A percentile compares a stretch with the other conserved stretches of the same genome.
These are phyloP conservation scores for Crepidotus variabilis DNA, from an alignment of 768 basidiomycete genomes.

Conservation along the genomic window DNA sequence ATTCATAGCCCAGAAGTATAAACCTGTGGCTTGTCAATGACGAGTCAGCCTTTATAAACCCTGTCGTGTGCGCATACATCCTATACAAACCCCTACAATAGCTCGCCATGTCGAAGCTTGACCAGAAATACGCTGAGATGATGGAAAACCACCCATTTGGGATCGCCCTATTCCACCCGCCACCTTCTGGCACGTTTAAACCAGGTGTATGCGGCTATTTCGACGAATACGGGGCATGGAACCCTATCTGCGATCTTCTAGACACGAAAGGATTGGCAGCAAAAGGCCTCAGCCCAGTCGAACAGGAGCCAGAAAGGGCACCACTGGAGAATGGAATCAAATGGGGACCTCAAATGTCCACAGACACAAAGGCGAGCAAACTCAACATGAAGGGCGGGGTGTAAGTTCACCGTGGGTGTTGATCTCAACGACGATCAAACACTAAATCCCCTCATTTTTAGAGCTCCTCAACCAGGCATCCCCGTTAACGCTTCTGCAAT, in stretches of 20 bases:
- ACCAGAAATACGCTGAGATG: conserved; percentile 17
- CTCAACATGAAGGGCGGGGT: conserved; percentile 16
- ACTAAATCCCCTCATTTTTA: conserved; percentile 1
- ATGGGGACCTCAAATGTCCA: conserved; percentile 20
- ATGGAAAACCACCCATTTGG: conserved; percentile 23
- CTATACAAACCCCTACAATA: background rate
- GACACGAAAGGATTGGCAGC: conserved; percentile 5
- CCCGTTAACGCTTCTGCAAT: conserved; percentile 17
- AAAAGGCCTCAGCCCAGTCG: conserved; percentile 12
- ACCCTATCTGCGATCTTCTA: conserved; percentile 17
- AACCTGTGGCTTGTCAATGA: too few relatives aligned
- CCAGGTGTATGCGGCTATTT: conserved; percentile 20
- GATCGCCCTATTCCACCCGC: conserved; percentile 19
- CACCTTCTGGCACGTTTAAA: conserved; percentile 8
- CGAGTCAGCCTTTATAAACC: too few relatives aligned
- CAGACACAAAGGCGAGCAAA: conserved; percentile 10
- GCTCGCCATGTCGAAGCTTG: conserved; percentile 7
- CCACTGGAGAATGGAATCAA: conserved; percentile 16
- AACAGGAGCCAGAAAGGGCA: conserved; percentile 14
- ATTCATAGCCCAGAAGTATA: too few relatives aligned
- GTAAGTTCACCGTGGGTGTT: conserved; percentile 9
- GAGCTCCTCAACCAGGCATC: conserved; percentile 14
- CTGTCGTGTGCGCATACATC: too few relatives aligned
- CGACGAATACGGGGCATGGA: conserved; percentile 18
- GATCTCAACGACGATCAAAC: background rate